Percentiles rank a stretch among this genome's conserved stretches.
Evolutionary conservation across 345 rosid species (phyloP).

Genomic region (Hirschfeldia incana): DNA sequence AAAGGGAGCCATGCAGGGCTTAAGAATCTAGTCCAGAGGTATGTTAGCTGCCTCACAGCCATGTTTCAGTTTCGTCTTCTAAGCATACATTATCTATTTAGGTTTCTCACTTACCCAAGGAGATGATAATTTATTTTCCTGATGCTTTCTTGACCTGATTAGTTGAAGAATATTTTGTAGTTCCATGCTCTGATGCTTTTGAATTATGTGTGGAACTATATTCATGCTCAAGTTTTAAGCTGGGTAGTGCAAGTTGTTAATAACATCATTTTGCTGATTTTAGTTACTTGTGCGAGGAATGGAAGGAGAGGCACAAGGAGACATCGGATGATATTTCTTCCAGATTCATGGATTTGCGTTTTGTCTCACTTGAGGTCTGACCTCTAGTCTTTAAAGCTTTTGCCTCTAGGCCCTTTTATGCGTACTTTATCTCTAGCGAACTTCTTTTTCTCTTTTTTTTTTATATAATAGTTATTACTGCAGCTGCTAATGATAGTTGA

Average conservation of each 20-base stretch:
- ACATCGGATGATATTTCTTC: constrained; percentile 64
- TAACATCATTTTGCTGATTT: constrained; percentile 22
- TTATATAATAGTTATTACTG: not conserved
- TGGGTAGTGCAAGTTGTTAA: constrained; percentile 20
- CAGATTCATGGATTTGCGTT: constrained; percentile 81
- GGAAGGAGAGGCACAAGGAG: constrained; percentile 83
- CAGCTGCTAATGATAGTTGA: constrained; percentile 18
- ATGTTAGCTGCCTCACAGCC: constrained; percentile 32
- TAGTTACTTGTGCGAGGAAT: constrained; percentile 94
- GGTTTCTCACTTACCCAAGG: not conserved
- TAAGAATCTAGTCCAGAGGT: constrained; percentile 93
- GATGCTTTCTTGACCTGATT: constrained; percentile 1
- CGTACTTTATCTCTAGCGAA: not conserved
- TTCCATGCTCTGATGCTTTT: constrained; percentile 13
- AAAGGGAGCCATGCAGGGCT: constrained; percentile 97
- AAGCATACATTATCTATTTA: constrained; percentile 10
- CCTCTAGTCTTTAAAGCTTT: constrained; percentile 18
- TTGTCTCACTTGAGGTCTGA: constrained; percentile 89
- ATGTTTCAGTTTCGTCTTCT: constrained; percentile 1
- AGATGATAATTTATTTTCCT: constrained; percentile 3
- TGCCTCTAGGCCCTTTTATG: constrained; percentile 1
- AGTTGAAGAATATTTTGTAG: constrained; percentile 11
- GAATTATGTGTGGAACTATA: not conserved
- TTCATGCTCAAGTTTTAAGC: not conserved
- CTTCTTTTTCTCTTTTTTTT: not conserved